Evolutionary conservation across 169 alveolate genomes (phyloP).

Genomic region (Babesia bovis): DNA sequence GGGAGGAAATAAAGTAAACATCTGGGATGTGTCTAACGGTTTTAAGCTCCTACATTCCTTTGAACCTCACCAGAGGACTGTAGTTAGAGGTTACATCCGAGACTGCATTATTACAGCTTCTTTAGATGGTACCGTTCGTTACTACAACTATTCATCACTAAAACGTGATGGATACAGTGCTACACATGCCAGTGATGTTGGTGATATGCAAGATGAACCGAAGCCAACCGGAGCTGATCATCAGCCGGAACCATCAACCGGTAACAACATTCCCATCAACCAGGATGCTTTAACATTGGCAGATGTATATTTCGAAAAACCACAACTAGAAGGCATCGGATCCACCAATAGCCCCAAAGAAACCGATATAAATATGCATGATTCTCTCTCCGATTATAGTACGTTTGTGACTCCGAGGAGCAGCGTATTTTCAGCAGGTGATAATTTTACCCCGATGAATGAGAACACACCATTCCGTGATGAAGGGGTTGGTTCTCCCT

Average conservation of each 20-base stretch:
- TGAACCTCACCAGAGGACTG: constrained; percentile 52
- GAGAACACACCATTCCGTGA: not conserved
- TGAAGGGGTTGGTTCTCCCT: not conserved
- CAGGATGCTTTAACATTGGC: not conserved
- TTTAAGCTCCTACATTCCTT: constrained; percentile 13
- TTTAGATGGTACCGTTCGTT: constrained; percentile 59
- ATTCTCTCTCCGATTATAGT: not conserved
- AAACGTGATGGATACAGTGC: constrained; percentile 4
- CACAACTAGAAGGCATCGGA: not conserved
- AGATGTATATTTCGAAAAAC: not conserved
- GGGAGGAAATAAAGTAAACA: constrained; percentile 42
- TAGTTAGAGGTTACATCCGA: constrained; percentile 26
- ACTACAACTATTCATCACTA: constrained; percentile 11
- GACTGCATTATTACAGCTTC: constrained; percentile 53
- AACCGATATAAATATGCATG: not conserved
- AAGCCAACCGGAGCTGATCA: not conserved
- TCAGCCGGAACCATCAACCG: not conserved
- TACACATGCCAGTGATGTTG: not conserved
- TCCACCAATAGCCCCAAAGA: not conserved
- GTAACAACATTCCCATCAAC: not conserved
- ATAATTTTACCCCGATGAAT: constrained; percentile 15
- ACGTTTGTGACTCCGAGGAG: constrained; percentile 6
- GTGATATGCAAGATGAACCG: not conserved
- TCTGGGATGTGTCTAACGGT: constrained; percentile 58
- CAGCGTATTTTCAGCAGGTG: not conserved